Base-by-base conservation (phyloP, 2,329 filamentous ascomycete genomes). In the Exophiala xenobiotica region DNA sequence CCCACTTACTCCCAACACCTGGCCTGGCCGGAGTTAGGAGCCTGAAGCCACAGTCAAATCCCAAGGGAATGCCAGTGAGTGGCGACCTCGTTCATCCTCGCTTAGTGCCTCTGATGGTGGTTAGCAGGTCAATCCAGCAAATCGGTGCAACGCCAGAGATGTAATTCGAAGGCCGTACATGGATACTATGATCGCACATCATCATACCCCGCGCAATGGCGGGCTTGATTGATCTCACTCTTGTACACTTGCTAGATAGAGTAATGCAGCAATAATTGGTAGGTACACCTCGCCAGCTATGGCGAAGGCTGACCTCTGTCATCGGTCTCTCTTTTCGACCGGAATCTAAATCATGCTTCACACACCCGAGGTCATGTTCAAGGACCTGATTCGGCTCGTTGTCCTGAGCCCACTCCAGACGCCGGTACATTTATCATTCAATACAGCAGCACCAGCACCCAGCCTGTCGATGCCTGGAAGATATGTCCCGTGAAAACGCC, bases 11-110 rank as follows among this genome's bases (percentile, higher is more conserved):
- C n/a, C n/a, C n/a, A n/a, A n/a, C n/a, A n/a, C n/a, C 22, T 31
- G n/a, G 16, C 23, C 27, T 8, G 23, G n/a, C 18, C 48, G 48
- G 48, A 51, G 29, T 51, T 51, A 51, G 48, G 48, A 51, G 43
- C 41, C 2, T 9, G 6, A 41, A 37, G 27, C 14, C 24, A 12
- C 12, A n/a, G n/a, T n/a, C n/a, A n/a, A n/a, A n/a, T 38, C 46
- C 35, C 46, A 38, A 12, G 20, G n/a, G 6, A 29, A 27, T 14
- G 38, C 16, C 38, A 19, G 16, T 40, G 18, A 8, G 19, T 20
- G 3, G 35, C 14, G n/a, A 19, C 26, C 6, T 27, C 26, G 26
- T 27, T 12, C 12, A 27, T 27, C 26, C 11, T 14, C 39, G 39
- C 23, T 43, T 26, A 18, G 2, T 29, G 19, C 40, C 40, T 27